A percentile compares a stretch with the other conserved stretches of the same genome.
These are phyloP conservation scores for Populus alba DNA, from an alignment of 345 rosid species.

Conservation along the genomic window DNA sequence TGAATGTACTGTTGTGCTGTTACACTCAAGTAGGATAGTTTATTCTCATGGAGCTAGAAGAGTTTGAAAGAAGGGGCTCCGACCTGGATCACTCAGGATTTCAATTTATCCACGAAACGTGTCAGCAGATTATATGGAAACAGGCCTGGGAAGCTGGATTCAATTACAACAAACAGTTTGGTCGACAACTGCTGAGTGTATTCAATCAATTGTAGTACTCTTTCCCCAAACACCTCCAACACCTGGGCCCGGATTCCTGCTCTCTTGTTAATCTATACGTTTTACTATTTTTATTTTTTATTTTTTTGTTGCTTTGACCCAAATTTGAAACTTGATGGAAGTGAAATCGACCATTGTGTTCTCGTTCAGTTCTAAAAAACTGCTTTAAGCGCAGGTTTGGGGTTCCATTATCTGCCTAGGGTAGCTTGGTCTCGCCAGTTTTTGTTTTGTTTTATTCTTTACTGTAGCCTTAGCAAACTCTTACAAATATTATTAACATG, in stretches of 20 bases:
- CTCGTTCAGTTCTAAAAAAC: not conserved
- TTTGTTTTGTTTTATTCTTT: not conserved
- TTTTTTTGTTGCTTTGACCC: not conserved
- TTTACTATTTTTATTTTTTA: not conserved
- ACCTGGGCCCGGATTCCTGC: not conserved
- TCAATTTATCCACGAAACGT: not conserved
- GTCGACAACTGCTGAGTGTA: slow-evolving; percentile 5
- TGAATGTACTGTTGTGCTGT: slow-evolving; percentile 27
- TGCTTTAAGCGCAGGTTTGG: not conserved
- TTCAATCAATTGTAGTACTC: not conserved
- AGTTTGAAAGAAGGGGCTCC: slow-evolving; percentile 14
- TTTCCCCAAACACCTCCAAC: not conserved
- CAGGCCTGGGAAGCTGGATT: slow-evolving; percentile 3
- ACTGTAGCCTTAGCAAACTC: not conserved
- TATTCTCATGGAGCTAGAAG: slow-evolving; percentile 13
- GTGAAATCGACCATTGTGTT: not conserved
- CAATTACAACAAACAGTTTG: slow-evolving; percentile 1
- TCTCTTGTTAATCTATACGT: not conserved
- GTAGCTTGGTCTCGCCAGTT: not conserved
- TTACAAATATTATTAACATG: not conserved
- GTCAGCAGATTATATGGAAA: slow-evolving; percentile 2
- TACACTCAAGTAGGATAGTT: slow-evolving; percentile 11
- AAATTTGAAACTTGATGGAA: slow-evolving; percentile 3
- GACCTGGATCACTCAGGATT: slow-evolving; percentile 2
- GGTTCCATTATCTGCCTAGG: not conserved